phyloP scores from a whole-genome alignment of 106 monocot genomes.

The Platanthera guangdongensis region DNA sequence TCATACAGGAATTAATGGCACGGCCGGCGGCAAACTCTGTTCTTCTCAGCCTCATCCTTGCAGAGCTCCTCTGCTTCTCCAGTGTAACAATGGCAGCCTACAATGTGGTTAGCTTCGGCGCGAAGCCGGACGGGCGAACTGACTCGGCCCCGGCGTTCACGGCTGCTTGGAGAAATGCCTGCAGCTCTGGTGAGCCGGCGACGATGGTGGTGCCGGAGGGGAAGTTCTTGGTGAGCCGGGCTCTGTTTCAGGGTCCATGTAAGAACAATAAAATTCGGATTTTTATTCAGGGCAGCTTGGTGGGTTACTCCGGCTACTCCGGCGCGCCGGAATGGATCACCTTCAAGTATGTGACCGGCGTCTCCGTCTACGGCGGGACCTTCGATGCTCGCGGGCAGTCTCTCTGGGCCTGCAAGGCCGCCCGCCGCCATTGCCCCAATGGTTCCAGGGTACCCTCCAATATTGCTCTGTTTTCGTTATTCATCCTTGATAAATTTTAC shows the following conservation, averaged over 20 bases:
- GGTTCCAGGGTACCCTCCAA: slow-evolving; percentile 17
- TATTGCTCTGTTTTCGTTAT: no score
- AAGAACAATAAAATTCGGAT: slow-evolving; percentile 13
- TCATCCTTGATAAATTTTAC: no score
- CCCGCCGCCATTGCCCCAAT: slow-evolving; percentile 7
- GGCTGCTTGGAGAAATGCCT: slow-evolving; percentile 33
- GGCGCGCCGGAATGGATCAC: slow-evolving; percentile 9
- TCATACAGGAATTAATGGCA: background rate
- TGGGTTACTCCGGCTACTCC: slow-evolving; percentile 18
- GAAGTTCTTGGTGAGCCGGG: slow-evolving; percentile 25
- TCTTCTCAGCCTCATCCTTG: background rate
- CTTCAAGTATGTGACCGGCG: slow-evolving; percentile 27
- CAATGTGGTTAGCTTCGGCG: slow-evolving; percentile 28
- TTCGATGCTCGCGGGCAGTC: slow-evolving; percentile 22
- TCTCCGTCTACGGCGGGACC: slow-evolving; percentile 17
- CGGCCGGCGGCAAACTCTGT: background rate
- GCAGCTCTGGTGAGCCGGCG: slow-evolving; percentile 12
- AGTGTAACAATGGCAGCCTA: slow-evolving; percentile 2
- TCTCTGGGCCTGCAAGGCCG: slow-evolving; percentile 22
- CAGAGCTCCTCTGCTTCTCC: background rate
- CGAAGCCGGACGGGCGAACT: slow-evolving; percentile 20
- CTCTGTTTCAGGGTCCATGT: slow-evolving; percentile 36
- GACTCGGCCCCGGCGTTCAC: slow-evolving; percentile 26
- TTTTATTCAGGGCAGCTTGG: slow-evolving; percentile 22
- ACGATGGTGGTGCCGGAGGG: slow-evolving; percentile 27